Evolutionary conservation across 78 protist species (phyloP), one percentile per base, ranked within the genome.

Genomic region (Dictyostelium purpureum): DNA sequence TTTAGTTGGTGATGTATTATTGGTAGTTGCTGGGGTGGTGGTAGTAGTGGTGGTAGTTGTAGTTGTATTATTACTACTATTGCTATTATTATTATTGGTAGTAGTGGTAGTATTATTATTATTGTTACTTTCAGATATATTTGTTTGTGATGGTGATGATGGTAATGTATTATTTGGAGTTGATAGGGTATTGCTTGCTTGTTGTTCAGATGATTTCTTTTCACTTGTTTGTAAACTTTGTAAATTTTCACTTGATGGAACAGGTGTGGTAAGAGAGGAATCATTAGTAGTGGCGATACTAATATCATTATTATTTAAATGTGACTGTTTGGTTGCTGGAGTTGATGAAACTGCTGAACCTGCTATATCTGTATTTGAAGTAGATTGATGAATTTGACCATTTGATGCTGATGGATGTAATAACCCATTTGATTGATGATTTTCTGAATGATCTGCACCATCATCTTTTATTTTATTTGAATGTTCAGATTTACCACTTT

Each of bases 291-390:
- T 14, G 19, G 51, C n/a, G 35, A 67, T 67, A 38, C 75, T 67
- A 40, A 67, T 67, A 67, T 67, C 75, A 38, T 71, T 71, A 37
- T 71, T 71, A 21, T 71, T 71, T n/a, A 43, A 43, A 10, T 71
- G 38, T 43, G 57, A 71, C 1, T 38, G 49, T 28, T 67, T 40
- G 4, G 24, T 38, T 37, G 42, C n/a, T 16, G 75, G 19, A 37
- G 42, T 38, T 43, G 33, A 43, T 43, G 61, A 45, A 26, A 59
- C 45, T 70, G 77, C 43, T 70, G 57, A 26, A 24, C 38, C 19
- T 61, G 37, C 14, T 61, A 61, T 26, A 9, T 61, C 69, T 57
- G 69, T 28, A 2, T 6, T 10, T 61, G 69, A 9, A 11, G 40
- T 31, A 37, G 75, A 66, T 66, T 66, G 42, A 66, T 21, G 42